Evolutionary conservation across 176 grass and related monocot genomes (phyloP).

Genomic region (Oryza rufipogon): DNA sequence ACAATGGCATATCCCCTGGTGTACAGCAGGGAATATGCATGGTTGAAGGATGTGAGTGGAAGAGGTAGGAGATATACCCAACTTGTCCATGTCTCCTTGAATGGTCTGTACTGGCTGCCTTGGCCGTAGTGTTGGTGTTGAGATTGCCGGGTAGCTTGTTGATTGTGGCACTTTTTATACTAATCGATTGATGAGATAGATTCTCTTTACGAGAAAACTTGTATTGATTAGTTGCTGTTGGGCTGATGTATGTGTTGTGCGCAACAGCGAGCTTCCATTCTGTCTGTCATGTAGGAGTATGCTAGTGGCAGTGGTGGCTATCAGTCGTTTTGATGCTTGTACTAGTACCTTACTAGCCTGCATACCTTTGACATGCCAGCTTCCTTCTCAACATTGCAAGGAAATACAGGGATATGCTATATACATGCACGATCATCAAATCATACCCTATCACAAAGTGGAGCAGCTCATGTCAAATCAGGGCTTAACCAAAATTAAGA

Average conservation of each 20-base stretch:
- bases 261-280: constrained; percentile 23
- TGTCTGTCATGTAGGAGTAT: background rate
- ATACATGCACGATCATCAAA: too few species aligned
- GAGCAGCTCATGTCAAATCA: constrained; percentile 13
- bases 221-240: background rate
- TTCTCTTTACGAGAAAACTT: background rate
- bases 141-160: constrained; percentile 10
- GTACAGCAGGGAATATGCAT: constrained; percentile 3
- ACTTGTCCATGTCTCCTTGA: constrained; percentile 36
- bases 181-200: constrained; percentile 16
- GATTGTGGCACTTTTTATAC: background rate
- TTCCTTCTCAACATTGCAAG: background rate
- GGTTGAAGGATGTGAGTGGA: constrained; percentile 17
- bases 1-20: constrained; percentile 9
- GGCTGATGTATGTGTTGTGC: constrained; percentile 17
- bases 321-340: background rate
- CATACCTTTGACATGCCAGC: background rate
- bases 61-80: constrained; percentile 30
- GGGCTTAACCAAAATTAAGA: background rate
- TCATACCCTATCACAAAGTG: background rate
- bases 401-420: background rate
- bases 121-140: constrained; percentile 6
- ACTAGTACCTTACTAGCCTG: too few species aligned
- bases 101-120: background rate
- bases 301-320: background rate